phyloP scores from a whole-genome alignment of 1,284 basidiomycete species.

The Trametes sp. region DNA sequence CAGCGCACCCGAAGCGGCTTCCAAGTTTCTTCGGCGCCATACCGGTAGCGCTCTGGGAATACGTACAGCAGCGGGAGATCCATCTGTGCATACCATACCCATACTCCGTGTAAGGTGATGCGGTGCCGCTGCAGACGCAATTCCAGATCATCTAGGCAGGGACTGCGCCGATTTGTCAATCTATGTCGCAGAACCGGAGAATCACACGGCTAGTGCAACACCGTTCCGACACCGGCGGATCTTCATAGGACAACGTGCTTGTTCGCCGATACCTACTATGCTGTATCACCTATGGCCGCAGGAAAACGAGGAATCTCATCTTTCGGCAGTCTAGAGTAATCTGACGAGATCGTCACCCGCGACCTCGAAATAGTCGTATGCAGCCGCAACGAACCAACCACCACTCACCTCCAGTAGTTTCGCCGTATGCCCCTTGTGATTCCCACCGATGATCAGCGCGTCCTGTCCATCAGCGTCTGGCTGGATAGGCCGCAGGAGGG shows the following conservation, averaged over 20 bases:
- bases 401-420: slow-evolving; percentile 27
- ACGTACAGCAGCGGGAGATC: no score
- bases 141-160: neutral
- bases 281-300: no score
- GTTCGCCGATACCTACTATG: no score
- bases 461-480: slow-evolving; percentile 25
- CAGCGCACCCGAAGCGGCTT: no score
- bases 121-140: neutral
- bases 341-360: slow-evolving; percentile 21
- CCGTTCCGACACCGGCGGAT: neutral
- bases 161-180: neutral
- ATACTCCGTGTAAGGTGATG: no score
- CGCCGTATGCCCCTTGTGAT: slow-evolving; percentile 25
- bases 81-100: no score
- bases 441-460: slow-evolving; percentile 30
- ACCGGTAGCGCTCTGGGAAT: no score
- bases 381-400: slow-evolving; percentile 34
- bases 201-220: neutral
- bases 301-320: no score
- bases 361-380: slow-evolving; percentile 32
- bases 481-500: slow-evolving; percentile 25
- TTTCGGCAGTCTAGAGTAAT: slow-evolving; percentile 8
- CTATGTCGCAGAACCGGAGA: neutral
- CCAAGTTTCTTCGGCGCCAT: no score
- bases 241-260: neutral